Percentiles rank a stretch among this genome's conserved stretches.
Conservation (phyloP, 2,329 filamentous ascomycete species). For the Chrysoporthe deuterocubensis region DNA sequence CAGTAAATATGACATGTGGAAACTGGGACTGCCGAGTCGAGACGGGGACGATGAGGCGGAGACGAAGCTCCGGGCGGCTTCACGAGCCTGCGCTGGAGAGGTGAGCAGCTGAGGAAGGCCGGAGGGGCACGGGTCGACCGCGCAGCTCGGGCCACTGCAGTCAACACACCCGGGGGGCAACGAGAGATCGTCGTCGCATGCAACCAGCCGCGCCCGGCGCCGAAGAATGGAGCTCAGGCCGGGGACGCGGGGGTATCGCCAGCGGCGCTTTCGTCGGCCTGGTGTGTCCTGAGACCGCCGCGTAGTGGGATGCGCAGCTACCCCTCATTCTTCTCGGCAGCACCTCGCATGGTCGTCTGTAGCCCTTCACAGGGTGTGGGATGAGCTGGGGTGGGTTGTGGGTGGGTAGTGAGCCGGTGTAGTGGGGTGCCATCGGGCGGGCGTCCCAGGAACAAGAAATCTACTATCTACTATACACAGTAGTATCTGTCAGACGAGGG, state of each 20-base stretch:
- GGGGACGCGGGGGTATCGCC: neutral
- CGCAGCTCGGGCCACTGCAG: too few relatives aligned
- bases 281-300: neutral
- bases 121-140: too few relatives aligned
- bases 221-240: neutral
- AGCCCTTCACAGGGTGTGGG: too few relatives aligned
- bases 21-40: neutral
- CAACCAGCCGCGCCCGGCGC: neutral
- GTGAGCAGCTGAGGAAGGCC: too few relatives aligned
- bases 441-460: slow-evolving; percentile 1
- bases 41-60: neutral
- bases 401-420: too few relatives aligned
- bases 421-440: too few relatives aligned
- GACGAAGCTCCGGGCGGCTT: neutral
- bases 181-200: neutral
- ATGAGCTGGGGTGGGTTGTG: too few relatives aligned
- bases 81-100: too few relatives aligned
- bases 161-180: neutral
- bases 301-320: neutral
- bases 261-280: neutral
- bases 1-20: neutral
- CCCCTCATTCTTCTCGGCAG: neutral
- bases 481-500: neutral
- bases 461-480: too few relatives aligned
- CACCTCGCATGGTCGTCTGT: neutral